phyloP scores from a whole-genome alignment of 148 eudicot genomes.

The Rhododendron henanense region DNA sequence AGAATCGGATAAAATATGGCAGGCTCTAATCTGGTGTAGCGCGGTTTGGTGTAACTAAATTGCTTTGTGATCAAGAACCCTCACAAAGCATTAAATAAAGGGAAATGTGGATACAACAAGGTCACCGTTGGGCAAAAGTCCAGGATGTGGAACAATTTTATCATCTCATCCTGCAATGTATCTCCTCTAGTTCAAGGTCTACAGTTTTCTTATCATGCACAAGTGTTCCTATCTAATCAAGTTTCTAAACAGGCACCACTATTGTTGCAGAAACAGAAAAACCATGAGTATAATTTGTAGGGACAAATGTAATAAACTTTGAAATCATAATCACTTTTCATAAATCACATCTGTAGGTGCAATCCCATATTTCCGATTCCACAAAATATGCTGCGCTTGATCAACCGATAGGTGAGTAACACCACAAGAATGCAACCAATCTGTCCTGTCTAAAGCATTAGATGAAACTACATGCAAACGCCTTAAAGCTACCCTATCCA shows the following conservation, averaged over 20 bases:
- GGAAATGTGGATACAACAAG: background rate
- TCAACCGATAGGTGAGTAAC: constrained; percentile 29
- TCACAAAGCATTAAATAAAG: too few species aligned
- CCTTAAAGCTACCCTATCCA: constrained; percentile 23
- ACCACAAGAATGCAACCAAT: constrained; percentile 10
- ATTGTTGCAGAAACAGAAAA: background rate
- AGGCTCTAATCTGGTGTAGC: too few species aligned
- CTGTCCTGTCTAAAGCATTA: background rate
- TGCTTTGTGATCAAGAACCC: too few species aligned
- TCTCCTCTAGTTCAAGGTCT: background rate
- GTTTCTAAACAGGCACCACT: background rate
- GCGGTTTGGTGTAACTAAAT: too few species aligned
- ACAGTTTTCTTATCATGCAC: background rate
- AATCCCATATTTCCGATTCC: constrained; percentile 13
- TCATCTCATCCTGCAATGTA: background rate
- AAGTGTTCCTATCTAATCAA: background rate
- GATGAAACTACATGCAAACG: background rate
- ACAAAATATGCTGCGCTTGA: constrained; percentile 33
- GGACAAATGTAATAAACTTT: background rate
- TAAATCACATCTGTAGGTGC: background rate
- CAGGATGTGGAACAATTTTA: background rate
- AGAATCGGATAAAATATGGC: too few species aligned
- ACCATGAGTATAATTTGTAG: background rate
- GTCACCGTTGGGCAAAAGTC: background rate
- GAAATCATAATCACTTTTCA: background rate